Percentiles rank a stretch among this genome's conserved stretches.
phyloP scores from a whole-genome alignment of 225 moss, liverwort and hornwort genomes.

The Rhytidiadelphus loreus region DNA sequence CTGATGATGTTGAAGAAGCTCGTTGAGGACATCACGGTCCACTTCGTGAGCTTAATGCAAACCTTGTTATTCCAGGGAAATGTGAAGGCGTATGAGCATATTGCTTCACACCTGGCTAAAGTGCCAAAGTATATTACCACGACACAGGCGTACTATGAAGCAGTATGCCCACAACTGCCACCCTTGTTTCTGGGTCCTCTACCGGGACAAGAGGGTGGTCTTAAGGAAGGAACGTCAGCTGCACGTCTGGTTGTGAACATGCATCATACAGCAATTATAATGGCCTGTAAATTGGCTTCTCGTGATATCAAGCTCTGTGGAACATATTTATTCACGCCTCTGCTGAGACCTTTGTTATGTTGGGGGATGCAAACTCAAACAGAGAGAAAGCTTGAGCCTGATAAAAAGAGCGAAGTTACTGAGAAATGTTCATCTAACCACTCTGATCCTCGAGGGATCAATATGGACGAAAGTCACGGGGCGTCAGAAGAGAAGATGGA shows the following conservation, averaged over 20 bases:
- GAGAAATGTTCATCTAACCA: neutral
- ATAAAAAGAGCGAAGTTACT: neutral
- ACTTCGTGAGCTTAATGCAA: neutral
- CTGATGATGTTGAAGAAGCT: neutral
- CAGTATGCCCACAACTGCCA: constrained; percentile 52
- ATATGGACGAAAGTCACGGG: neutral
- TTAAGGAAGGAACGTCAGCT: constrained; percentile 26
- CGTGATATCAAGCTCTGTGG: constrained; percentile 50
- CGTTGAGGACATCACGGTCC: neutral
- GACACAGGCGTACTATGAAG: constrained; percentile 47
- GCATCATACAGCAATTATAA: constrained; percentile 61
- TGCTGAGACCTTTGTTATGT: constrained; percentile 37
- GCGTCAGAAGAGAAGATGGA: constrained; percentile 15
- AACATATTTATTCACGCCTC: constrained; percentile 36
- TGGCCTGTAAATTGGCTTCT: constrained; percentile 63
- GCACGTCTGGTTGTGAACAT: constrained; percentile 48
- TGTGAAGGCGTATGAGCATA: constrained; percentile 49
- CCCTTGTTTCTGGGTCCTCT: constrained; percentile 44
- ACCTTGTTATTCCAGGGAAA: constrained; percentile 37
- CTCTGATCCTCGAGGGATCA: neutral
- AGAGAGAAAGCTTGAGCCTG: neutral
- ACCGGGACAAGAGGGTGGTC: constrained; percentile 24
- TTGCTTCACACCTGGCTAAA: constrained; percentile 71
- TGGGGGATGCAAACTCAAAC: constrained; percentile 25
- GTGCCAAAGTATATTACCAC: constrained; percentile 54